Evolutionary conservation across 371 early-diverging fungal species (phyloP).

Genomic region (Mortierella sp.): DNA sequence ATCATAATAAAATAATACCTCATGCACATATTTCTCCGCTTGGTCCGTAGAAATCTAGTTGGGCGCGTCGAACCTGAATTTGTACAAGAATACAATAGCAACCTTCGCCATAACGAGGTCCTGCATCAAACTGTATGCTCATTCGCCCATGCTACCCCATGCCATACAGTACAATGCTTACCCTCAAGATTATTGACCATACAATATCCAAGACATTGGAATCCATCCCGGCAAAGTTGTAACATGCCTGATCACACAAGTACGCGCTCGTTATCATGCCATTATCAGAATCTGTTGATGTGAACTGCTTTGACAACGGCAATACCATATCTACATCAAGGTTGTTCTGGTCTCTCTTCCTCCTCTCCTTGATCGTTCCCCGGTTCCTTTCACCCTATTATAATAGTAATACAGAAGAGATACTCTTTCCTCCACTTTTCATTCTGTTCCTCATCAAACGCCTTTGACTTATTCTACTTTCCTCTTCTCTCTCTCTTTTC

Average conservation of each 20-base stretch:
- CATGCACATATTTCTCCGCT: too few relatives aligned
- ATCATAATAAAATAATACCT: conserved; percentile 1
- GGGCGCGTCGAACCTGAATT: too few relatives aligned
- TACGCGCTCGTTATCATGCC: background rate
- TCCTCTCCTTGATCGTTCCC: background rate
- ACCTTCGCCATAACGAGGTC: too few relatives aligned
- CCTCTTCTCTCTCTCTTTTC: background rate
- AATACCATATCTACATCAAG: background rate
- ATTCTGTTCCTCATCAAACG: background rate
- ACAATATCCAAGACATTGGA: conserved; percentile 3
- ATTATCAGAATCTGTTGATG: conserved; percentile 2
- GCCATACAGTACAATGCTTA: too few relatives aligned
- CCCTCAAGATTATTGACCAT: too few relatives aligned
- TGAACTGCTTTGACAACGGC: background rate
- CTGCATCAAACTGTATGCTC: too few relatives aligned
- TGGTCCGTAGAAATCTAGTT: too few relatives aligned
- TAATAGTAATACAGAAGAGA: background rate
- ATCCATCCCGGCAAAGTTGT: conserved; percentile 4
- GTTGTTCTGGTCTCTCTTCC: background rate
- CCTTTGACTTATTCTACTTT: background rate
- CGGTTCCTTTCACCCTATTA: too few relatives aligned
- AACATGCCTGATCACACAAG: background rate
- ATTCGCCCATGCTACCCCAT: too few relatives aligned
- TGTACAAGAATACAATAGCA: too few relatives aligned
- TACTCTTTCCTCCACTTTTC: background rate